phyloP scores from a whole-genome alignment of 2,329 filamentous ascomycete genomes.

The Penicillium verrucosum region DNA sequence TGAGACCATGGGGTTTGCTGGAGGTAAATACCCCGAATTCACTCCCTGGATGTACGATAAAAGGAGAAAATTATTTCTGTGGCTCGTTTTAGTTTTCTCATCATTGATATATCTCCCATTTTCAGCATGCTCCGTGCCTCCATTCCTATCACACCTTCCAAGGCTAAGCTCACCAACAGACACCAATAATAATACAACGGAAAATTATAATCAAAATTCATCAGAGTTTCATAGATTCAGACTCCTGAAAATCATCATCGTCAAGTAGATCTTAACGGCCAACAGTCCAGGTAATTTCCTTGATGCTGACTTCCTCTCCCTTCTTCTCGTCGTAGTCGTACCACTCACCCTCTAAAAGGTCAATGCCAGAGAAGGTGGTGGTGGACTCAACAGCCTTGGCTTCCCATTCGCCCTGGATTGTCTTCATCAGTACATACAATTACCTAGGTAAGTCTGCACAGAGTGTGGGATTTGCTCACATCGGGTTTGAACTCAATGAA shows the following conservation, averaged over 20 bases:
- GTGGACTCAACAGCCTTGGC: slow-evolving; percentile 75
- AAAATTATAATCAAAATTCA: slow-evolving; percentile 4
- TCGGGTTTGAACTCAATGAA: slow-evolving; percentile 89
- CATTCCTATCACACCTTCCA: not conserved
- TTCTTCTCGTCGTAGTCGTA: slow-evolving; percentile 97
- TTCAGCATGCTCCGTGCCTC: not conserved
- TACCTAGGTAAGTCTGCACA: not conserved
- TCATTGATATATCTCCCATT: not conserved
- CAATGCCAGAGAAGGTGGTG: slow-evolving; percentile 77
- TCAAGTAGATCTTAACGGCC: slow-evolving; percentile 48
- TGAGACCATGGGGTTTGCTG: not conserved
- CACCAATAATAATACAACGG: slow-evolving; percentile 3
- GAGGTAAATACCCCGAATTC: not conserved
- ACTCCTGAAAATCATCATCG: not conserved
- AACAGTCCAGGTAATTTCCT: slow-evolving; percentile 84
- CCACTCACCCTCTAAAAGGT: slow-evolving; percentile 89
- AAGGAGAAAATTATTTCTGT: not conserved
- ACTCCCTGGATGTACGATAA: not conserved
- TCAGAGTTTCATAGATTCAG: slow-evolving; percentile 6
- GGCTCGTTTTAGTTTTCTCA: not conserved
- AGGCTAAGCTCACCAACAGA: not conserved
- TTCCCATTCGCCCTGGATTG: slow-evolving; percentile 75
- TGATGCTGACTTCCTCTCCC: slow-evolving; percentile 86
- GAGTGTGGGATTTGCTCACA: slow-evolving; percentile 49
- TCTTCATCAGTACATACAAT: slow-evolving; percentile 3